These are phyloP conservation scores for Morella rubra DNA, from an alignment of 306 rosid species.

Conservation along the genomic window DNA sequence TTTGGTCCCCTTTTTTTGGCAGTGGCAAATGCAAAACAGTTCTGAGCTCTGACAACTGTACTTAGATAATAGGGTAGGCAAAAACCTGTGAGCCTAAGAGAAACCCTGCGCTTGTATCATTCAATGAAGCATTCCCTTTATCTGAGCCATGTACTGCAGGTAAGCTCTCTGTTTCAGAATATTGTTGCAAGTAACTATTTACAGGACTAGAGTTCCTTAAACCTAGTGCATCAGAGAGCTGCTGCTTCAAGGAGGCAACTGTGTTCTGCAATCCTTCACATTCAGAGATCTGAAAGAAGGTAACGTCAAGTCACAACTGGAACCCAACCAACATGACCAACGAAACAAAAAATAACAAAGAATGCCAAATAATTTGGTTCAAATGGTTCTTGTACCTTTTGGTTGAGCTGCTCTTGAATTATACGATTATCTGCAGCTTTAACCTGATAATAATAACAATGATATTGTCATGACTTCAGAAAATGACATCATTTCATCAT, in stretches of 20 bases:
- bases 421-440: constrained; percentile 91
- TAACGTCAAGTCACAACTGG: constrained; percentile 26
- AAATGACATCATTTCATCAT: background rate
- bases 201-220: constrained; percentile 42
- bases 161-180: constrained; percentile 33
- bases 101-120: constrained; percentile 38
- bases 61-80: constrained; percentile 4
- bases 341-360: background rate
- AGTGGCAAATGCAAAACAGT: background rate
- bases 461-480: constrained; percentile 27
- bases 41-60: background rate
- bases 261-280: constrained; percentile 76
- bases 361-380: constrained; percentile 2
- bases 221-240: constrained; percentile 71
- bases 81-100: constrained; percentile 67
- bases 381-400: constrained; percentile 56
- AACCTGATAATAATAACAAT: constrained; percentile 54
- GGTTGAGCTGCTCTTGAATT: constrained; percentile 89
- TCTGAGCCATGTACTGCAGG: constrained; percentile 37
- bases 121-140: constrained; percentile 31
- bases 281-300: constrained; percentile 59
- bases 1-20: no score
- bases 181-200: constrained; percentile 37
- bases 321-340: constrained; percentile 17
- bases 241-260: constrained; percentile 69